Base-by-base conservation (phyloP, 1,284 basidiomycete species). In the Hemileia vastatrix region DNA sequence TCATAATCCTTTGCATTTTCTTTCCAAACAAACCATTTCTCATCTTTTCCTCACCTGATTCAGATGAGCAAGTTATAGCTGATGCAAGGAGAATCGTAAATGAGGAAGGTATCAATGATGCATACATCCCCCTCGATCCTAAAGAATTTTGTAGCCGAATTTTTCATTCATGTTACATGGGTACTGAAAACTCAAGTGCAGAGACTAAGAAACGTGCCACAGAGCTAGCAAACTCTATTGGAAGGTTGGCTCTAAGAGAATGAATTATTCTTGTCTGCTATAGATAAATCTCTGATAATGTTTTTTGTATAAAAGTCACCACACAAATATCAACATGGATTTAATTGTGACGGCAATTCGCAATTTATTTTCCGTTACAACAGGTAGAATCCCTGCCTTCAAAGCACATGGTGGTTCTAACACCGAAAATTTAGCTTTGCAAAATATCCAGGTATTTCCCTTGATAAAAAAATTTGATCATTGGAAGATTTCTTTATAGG, bases 81-180 rank as follows among this genome's bases (percentile, higher is more conserved):
- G 59, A 62, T 48, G 47, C 59, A 8, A 24, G 44, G 21, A 36
- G 53, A 23, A 62, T 62, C 15, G 53, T 51, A 13, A 47, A 53
- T 23, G 59, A 50, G 21, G 9, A 27, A 19, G 6, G n/a, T n/a
- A n/a, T n/a, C n/a, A n/a, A n/a, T n/a, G n/a, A 36, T 8, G 59
- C 54, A 47, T 62, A 55, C 50, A 45, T 62, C 0, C 59, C 59
- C 4, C 48, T 62, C 11, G 59, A 62, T 55, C 21, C 59, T 11
- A 50, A 44, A 11, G 59, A 54, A 48, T 50, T 62, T 9, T 62
- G 59, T 31, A 62, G 55, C 44, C 54, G 53, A 44, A 55, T 62
- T 27, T 62, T 62, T 44, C 59, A 62, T 23, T 54, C 59, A 23
- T 62, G 59, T 44, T 62, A 62, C 21, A 62, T 62, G 59, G 59